Evolutionary conservation across 164 flowering plant species (phyloP), one percentile per base, ranked within the genome.

Genomic region (Pachysandra terminalis): DNA sequence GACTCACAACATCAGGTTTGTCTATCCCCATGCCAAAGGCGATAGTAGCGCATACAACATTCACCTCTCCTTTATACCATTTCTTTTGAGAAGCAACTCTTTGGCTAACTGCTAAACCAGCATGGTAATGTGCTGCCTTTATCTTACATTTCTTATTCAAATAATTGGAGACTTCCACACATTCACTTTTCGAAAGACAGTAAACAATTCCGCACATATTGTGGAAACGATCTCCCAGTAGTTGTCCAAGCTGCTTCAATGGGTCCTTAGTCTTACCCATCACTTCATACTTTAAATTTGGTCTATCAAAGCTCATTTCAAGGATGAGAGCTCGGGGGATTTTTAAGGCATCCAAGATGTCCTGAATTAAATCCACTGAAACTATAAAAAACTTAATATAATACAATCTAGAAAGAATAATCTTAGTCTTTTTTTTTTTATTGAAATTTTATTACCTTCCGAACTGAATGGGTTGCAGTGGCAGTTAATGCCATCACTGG

Each of bases 1-100:
- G 22, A 92, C 98, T 86, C 72, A 95, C 99, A 71, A 95, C 99
- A 78, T 95, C 90, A 62, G 99, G 86, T 77, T 92, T 95, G 81
- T 95, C 96, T 68, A 95, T 95, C 68, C 99, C 99, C 99, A 95
- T 95, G 60, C 98, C 98, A 76, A 92, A 95, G 68, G 99, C 99
- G 67, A 92, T 92, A 16, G 98, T 95, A 52, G 98, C 99, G 77
- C 98, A 92, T 24, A 92, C 93, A 70, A 95, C 82, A 49, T 86
- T 83, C 65, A 88, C 89, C 74, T 92, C 91, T 68, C 97, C 99
- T 2, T 75, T 71, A 64, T 88, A 84, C 98, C 99, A 95, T 78
- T 88, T 95, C 80, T 77, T 81, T 77, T 95, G 98, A 75, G 82
- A 91, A 25, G 74, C 74, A 71, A 84, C 74, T 83, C 97, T 89